A percentile compares a stretch with the other conserved stretches of the same genome.
These are phyloP conservation scores for Ceratocystis alfenasii DNA, from an alignment of 2,329 filamentous ascomycete genomes.

Conservation along the genomic window DNA sequence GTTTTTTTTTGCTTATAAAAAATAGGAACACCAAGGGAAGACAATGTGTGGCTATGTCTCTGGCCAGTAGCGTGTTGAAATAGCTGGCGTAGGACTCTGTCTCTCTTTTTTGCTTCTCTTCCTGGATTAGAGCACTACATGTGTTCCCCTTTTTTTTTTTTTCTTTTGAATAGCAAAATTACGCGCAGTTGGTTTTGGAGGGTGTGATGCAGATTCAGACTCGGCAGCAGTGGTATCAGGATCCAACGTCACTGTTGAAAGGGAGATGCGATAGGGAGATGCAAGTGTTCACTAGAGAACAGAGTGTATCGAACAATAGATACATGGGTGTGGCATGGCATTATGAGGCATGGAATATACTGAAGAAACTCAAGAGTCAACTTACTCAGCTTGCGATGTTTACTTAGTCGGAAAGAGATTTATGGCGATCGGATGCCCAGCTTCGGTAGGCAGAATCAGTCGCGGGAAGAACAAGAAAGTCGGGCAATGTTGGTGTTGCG, in stretches of 20 bases:
- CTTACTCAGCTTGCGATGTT: neutral
- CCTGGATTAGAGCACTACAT: neutral
- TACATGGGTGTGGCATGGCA: neutral
- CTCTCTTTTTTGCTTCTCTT: constrained; percentile 2
- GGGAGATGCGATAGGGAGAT: neutral
- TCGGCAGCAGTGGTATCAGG: neutral
- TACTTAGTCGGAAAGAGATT: neutral
- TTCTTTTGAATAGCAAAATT: neutral
- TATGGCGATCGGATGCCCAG: no score
- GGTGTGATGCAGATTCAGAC: neutral
- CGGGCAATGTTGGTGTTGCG: no score
- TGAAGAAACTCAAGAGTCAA: neutral
- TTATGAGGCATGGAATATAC: neutral
- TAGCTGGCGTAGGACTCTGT: neutral
- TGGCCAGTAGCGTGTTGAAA: neutral
- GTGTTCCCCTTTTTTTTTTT: neutral
- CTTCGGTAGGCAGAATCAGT: no score
- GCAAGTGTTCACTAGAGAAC: neutral
- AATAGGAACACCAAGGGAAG: neutral
- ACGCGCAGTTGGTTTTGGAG: neutral
- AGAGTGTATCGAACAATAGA: neutral
- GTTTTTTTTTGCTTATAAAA: neutral
- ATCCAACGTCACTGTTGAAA: neutral
- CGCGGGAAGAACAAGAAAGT: no score
- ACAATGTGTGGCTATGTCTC: neutral